Conservation (phyloP, 306 rosid genomes). For the Dalbergia cultrata region DNA sequence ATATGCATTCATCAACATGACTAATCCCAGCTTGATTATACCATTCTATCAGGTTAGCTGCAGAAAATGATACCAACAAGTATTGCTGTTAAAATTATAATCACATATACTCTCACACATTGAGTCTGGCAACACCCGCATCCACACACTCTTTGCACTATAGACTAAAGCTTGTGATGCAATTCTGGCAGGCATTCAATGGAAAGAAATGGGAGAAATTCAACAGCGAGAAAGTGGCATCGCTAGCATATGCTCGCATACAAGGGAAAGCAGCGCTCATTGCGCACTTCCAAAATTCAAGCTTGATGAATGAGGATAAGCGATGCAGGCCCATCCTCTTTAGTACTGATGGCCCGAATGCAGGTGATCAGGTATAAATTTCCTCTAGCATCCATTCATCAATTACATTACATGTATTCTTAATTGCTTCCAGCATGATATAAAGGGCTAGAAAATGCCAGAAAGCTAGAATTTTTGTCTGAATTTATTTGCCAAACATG, state of each 20-base stretch:
- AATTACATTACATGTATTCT: neutral
- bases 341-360: slow-evolving; percentile 78
- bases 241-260: slow-evolving; percentile 78
- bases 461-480: too few species aligned
- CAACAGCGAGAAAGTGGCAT: slow-evolving; percentile 81
- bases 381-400: neutral
- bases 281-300: slow-evolving; percentile 78
- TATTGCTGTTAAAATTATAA: neutral
- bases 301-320: slow-evolving; percentile 78
- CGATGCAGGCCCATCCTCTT: slow-evolving; percentile 84
- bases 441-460: too few species aligned
- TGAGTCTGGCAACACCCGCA: neutral
- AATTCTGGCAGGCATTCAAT: slow-evolving; percentile 64
- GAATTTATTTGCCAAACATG: too few species aligned
- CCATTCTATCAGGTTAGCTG: slow-evolving; percentile 69
- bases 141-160: neutral
- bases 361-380: slow-evolving; percentile 66
- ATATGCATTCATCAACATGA: slow-evolving; percentile 84
- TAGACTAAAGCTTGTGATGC: slow-evolving; percentile 26
- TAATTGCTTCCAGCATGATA: slow-evolving; percentile 27
- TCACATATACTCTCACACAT: slow-evolving; percentile 20
- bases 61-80: neutral
- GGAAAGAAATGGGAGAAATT: slow-evolving; percentile 84
- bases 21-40: slow-evolving; percentile 66
- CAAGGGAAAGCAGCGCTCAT: slow-evolving; percentile 77